Conservation (phyloP, 1,284 basidiomycete species). For the Neonothopanus nambi region DNA sequence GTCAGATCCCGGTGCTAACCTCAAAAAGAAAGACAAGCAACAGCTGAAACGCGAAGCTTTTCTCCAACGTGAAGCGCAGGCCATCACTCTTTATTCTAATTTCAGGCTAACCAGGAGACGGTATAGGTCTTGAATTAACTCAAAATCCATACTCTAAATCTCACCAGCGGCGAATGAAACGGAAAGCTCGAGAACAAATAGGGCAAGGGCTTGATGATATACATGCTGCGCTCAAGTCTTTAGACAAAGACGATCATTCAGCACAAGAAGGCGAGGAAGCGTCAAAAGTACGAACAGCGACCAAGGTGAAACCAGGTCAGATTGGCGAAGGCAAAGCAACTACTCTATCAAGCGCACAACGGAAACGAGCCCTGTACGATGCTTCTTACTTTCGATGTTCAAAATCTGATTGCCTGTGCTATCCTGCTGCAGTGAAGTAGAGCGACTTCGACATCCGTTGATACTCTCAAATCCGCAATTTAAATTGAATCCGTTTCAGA, state of each 20-base stretch:
- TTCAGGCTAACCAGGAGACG: background rate
- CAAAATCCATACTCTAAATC: constrained; percentile 73
- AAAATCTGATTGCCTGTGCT: constrained; percentile 7
- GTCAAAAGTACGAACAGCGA: background rate
- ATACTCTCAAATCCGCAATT: constrained; percentile 71
- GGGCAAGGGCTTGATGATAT: constrained; percentile 63
- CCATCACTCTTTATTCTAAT: constrained; percentile 11
- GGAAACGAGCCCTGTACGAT: constrained; percentile 71
- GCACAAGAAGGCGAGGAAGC: constrained; percentile 1
- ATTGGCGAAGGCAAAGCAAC: constrained; percentile 71
- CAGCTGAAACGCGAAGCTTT: constrained; percentile 68
- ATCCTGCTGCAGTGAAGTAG: constrained; percentile 50
- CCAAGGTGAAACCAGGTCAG: constrained; percentile 38
- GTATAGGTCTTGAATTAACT: constrained; percentile 54
- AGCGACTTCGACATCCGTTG: constrained; percentile 69
- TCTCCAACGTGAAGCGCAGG: constrained; percentile 53
- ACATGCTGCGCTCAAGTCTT: constrained; percentile 44
- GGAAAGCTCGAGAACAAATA: constrained; percentile 70
- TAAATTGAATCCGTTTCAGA: constrained; percentile 70
- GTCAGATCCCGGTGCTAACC: constrained; percentile 4
- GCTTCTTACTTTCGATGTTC: constrained; percentile 2
- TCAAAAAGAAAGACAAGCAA: constrained; percentile 73
- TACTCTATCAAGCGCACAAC: constrained; percentile 63
- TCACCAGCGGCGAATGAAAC: constrained; percentile 68
- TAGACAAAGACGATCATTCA: constrained; percentile 7